phyloP scores from a whole-genome alignment of 768 basidiomycete species.

The Suillus placidus region DNA sequence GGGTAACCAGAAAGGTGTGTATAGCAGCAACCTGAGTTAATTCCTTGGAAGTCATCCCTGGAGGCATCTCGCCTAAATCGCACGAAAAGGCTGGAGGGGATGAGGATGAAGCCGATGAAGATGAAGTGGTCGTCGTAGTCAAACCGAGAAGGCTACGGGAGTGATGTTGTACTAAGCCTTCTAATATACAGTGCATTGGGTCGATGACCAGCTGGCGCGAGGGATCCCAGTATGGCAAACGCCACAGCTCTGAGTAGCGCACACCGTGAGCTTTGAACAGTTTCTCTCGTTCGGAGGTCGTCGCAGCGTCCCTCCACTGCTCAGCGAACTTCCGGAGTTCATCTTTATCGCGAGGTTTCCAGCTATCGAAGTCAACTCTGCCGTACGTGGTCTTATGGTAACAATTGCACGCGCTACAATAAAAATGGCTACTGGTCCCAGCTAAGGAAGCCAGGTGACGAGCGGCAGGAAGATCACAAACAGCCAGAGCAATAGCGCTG shows the following conservation, averaged over 20 bases:
- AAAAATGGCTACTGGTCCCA: slow-evolving; percentile 19
- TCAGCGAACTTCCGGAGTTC: slow-evolving; percentile 15
- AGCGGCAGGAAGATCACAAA: slow-evolving; percentile 32
- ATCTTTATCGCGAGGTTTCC: slow-evolving; percentile 16
- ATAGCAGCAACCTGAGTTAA: neutral
- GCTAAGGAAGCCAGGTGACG: slow-evolving; percentile 32
- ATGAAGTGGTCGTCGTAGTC: neutral
- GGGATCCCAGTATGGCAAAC: slow-evolving; percentile 26
- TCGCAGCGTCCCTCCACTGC: slow-evolving; percentile 14
- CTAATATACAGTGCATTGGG: slow-evolving; percentile 20
- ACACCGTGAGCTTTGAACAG: slow-evolving; percentile 16
- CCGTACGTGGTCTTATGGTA: slow-evolving; percentile 9
- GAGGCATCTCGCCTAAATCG: neutral
- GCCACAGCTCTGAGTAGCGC: slow-evolving; percentile 18
- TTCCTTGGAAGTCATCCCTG: neutral
- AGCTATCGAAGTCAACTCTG: slow-evolving; percentile 13
- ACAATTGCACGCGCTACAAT: slow-evolving; percentile 35
- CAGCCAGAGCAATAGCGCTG: slow-evolving; percentile 23
- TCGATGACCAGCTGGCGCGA: slow-evolving; percentile 17
- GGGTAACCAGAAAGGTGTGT: neutral
- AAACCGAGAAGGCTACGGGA: neutral
- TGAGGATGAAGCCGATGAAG: neutral
- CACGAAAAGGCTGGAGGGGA: neutral
- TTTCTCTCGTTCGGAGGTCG: slow-evolving; percentile 6
- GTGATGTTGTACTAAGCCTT: neutral